phyloP scores from a whole-genome alignment of 495 filamentous ascomycete species.

The Parathielavia appendiculata region DNA sequence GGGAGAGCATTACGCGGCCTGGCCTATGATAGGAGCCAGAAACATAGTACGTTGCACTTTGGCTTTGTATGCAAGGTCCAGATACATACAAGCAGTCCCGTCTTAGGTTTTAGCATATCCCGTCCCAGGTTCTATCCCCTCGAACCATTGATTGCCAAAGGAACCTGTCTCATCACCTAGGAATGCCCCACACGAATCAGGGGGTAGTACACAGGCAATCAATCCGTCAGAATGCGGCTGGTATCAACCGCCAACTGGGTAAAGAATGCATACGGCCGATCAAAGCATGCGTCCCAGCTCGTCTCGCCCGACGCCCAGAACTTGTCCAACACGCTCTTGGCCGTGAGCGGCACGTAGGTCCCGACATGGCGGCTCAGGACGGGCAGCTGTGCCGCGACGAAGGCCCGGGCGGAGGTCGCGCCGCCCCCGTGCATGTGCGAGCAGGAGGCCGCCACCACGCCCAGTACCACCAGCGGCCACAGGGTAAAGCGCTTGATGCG shows the following conservation, averaged over 20 bases:
- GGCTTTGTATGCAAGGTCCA: too few species aligned
- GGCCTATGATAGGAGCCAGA: too few species aligned
- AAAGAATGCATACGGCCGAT: neutral
- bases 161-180: too few species aligned
- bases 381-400: neutral
- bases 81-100: too few species aligned
- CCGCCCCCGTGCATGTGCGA: neutral
- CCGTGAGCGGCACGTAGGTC: neutral
- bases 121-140: too few species aligned
- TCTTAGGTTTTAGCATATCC: too few species aligned
- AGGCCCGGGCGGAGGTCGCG: neutral
- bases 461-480: constrained; percentile 8
- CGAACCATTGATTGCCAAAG: too few species aligned
- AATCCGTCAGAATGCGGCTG: neutral
- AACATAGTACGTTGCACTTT: too few species aligned
- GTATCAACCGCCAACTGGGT: neutral
- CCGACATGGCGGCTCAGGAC: neutral
- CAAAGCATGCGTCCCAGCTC: constrained; percentile 7
- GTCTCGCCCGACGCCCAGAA: constrained; percentile 4
- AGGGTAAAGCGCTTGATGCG: neutral
- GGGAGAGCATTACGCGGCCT: too few species aligned
- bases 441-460: neutral
- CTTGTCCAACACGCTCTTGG: constrained; percentile 2
- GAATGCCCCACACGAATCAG: too few species aligned
- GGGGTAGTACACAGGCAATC: too few species aligned